These are phyloP conservation scores for Selaginella tamariscina DNA, from an alignment of 75 land plant genomes.

Conservation along the genomic window DNA sequence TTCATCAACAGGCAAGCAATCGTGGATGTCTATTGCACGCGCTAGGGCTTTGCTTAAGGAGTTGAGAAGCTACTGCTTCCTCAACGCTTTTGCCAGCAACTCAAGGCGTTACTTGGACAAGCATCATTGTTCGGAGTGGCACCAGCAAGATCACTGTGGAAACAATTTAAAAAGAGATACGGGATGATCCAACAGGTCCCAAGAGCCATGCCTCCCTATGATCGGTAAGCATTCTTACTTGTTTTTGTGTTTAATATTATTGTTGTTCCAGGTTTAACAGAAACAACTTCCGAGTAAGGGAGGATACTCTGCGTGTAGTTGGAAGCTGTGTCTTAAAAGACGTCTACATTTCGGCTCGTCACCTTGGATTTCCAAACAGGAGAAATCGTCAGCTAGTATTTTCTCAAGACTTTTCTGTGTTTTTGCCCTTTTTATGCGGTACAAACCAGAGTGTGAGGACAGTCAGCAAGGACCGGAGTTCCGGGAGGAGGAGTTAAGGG, in stretches of 20 bases:
- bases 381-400: not conserved
- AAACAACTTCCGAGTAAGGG: not conserved
- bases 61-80: too few relatives aligned
- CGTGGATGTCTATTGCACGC: too few relatives aligned
- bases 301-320: not conserved
- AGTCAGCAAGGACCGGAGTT: not conserved
- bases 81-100: too few relatives aligned
- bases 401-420: not conserved
- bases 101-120: too few relatives aligned
- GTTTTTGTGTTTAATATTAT: not conserved
- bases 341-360: not conserved
- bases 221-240: not conserved
- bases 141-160: conserved; percentile 1
- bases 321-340: not conserved
- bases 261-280: not conserved
- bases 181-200: not conserved
- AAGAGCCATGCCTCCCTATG: not conserved
- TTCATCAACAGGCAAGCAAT: too few relatives aligned
- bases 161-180: not conserved
- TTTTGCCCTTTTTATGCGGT: not conserved
- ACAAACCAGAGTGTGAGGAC: not conserved
- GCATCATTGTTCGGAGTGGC: too few relatives aligned
- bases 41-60: too few relatives aligned
- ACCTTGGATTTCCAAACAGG: not conserved
- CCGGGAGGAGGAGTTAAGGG: not conserved